Conservation (phyloP, 192 early-diverging fungal species). For the Umbelopsis sp. region DNA sequence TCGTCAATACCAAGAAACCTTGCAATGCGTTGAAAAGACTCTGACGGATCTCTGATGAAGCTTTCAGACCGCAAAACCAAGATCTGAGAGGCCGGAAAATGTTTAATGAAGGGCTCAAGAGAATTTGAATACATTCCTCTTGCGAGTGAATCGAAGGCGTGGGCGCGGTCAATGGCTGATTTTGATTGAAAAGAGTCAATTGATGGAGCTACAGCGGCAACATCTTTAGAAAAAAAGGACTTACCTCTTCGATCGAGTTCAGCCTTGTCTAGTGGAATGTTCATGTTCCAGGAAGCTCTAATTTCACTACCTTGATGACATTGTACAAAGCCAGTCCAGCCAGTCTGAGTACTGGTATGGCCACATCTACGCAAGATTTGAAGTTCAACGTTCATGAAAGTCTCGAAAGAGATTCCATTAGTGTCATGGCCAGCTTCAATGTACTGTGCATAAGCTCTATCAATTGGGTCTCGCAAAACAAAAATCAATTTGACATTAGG, state of each 20-base stretch:
- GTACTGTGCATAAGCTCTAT: conserved; percentile 54
- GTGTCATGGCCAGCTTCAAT: conserved; percentile 27
- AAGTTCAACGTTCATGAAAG: conserved; percentile 35
- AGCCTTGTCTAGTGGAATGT: conserved; percentile 16
- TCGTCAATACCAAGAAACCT: conserved; percentile 37
- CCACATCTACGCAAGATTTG: conserved; percentile 37
- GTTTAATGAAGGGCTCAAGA: conserved; percentile 31
- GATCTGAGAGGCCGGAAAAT: conserved; percentile 37
- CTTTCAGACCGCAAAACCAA: conserved; percentile 35
- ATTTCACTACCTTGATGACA: conserved; percentile 42
- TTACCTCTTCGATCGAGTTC: conserved; percentile 24
- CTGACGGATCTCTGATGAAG: conserved; percentile 27
- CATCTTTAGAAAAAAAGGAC: background rate
- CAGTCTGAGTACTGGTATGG: conserved; percentile 35
- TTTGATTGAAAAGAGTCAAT: background rate
- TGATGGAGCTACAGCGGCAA: background rate
- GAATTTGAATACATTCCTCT: conserved; percentile 41
- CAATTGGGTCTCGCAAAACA: conserved; percentile 53
- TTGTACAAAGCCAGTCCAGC: conserved; percentile 36
- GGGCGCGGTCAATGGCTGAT: conserved; percentile 7
- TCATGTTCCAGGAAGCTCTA: conserved; percentile 35
- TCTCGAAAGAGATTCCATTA: conserved; percentile 32
- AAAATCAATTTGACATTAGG: conserved; percentile 54
- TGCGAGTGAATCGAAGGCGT: conserved; percentile 31
- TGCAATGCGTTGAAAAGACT: conserved; percentile 31